Conservation (phyloP, 1,284 basidiomycete genomes). For the Coniferiporia weirii region DNA sequence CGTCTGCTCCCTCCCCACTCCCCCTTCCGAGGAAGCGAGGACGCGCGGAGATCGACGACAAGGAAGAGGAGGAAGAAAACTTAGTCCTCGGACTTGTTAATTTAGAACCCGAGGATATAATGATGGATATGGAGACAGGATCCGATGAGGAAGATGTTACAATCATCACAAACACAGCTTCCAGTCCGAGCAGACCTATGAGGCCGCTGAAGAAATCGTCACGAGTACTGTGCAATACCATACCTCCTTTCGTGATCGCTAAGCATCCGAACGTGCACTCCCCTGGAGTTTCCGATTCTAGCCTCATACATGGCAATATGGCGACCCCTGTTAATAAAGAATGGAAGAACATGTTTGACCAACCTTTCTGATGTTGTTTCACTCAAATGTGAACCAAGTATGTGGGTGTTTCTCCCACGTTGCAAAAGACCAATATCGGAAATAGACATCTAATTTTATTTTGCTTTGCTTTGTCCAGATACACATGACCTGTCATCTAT, state of each 20-base stretch:
- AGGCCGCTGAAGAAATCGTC: constrained; percentile 13
- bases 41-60: constrained; percentile 24
- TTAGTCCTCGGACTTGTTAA: constrained; percentile 11
- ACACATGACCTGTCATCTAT: neutral
- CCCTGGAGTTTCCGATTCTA: neutral
- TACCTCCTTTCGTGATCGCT: neutral
- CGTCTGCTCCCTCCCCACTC: constrained; percentile 25
- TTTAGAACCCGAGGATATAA: constrained; percentile 24
- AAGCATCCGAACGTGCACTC: neutral
- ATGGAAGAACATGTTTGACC: constrained; percentile 9
- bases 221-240: neutral
- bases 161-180: neutral
- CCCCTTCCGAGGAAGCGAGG: constrained; percentile 33
- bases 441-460: no score
- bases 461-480: no score
- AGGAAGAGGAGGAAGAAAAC: constrained; percentile 19
- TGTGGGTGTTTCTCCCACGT: neutral
- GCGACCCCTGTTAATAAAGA: neutral
- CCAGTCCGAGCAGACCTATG: constrained; percentile 14
- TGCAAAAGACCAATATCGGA: no score
- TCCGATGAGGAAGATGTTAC: constrained; percentile 15
- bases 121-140: constrained; percentile 22
- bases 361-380: constrained; percentile 9
- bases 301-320: neutral
- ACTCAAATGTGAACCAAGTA: neutral